Base-by-base conservation (phyloP, 768 basidiomycete genomes). In the Lactarius hengduanensis region DNA sequence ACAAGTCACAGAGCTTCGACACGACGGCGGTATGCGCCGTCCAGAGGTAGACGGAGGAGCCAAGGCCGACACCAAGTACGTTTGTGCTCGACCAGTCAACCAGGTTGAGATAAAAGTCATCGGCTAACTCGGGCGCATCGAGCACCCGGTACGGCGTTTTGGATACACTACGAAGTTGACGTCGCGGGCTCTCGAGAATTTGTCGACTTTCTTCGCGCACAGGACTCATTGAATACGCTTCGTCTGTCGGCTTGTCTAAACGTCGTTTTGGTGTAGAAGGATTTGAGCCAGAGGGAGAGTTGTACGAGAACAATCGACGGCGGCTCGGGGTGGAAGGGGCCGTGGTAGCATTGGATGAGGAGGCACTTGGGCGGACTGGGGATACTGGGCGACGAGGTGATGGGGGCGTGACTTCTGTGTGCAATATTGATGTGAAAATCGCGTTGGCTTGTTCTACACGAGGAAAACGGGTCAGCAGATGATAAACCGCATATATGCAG, bases 41-140 rank as follows among this genome's bases (percentile, higher is more conserved):
- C 97, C 97, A 99, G 1, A 98, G 86, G 74, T 99, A 99, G 15
- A 99, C 96, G 68, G 93, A 95, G 0, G 88, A 81, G 3, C 90
- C 92, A 8, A 99, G 82, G 2, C 96, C 96, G 9, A 98, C 97
- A 3, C 92, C 96, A 0, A 98, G 86, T 0, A 98, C 88, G 73
- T 98, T 98, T 5, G 92, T 96, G 61, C 88, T 90, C 2, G 91
- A 93, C 97, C 97, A 98, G 69, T 98, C 96, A 28, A 98, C 95
- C 13, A 98, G 83, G 73, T 98, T 98, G 69, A 99, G 89, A 73
- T 99, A 98, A 77, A 98, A 99, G 76, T 99, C 96, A 74, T 98
- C 96, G 34, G 94, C 94, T 15, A 99, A 86, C 63, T 98, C 96
- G 0, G 96, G 97, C 9, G 96, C 96, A 74, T 99, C 96, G 40